Evolutionary conservation across 495 filamentous ascomycete genomes (phyloP), one percentile per base, ranked within the genome.

Genomic region (Bacidia rubella): DNA sequence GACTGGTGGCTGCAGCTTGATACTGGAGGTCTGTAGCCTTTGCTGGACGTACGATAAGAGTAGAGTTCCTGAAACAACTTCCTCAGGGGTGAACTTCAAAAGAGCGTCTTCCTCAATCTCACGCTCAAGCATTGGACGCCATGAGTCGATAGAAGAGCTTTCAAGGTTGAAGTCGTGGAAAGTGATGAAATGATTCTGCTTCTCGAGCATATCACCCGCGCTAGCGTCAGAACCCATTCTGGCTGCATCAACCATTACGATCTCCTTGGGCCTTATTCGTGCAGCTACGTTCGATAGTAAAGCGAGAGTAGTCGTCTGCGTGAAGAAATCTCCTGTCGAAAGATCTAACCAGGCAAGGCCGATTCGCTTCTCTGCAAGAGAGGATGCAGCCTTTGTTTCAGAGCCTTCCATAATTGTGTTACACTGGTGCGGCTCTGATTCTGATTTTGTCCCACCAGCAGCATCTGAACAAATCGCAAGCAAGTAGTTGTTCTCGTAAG

Each of bases 341-440:
- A 97, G 68, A 66, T 99, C 92, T 32, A 95, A 66, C 92, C 92
- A 99, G 22, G 93, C 85, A 38, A 99, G 67, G 10, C 93, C 93
- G 54, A 93, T 73, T 56, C 60, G 65, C 48, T 68, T 66, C 35
- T 69, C 65, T 10, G 67, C 53, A 25, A 69, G 66, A 15, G 67
- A 61, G 54, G 71, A 49, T 21, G 71, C 60, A 1, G 61, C 29
- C 5, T 35, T 15, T 35, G 29, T 35, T 35, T 54, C 24, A 59
- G 53, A 12, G 43, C 46, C 5, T 53, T 51, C n/a, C 25, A 20
- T 19, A 60, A 41, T 41, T 49, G 47, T 24, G 29, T 35, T n/a
- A n/a, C n/a, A n/a, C n/a, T n/a, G n/a, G n/a, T n/a, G n/a, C n/a
- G n/a, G n/a, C n/a, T n/a, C n/a, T 24, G 15, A 27, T 27, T 23